Percentiles rank a stretch among this genome's conserved stretches.
Evolutionary conservation across 78 protist species (phyloP).

Genomic region (Neovahlkampfia damariscottae): DNA sequence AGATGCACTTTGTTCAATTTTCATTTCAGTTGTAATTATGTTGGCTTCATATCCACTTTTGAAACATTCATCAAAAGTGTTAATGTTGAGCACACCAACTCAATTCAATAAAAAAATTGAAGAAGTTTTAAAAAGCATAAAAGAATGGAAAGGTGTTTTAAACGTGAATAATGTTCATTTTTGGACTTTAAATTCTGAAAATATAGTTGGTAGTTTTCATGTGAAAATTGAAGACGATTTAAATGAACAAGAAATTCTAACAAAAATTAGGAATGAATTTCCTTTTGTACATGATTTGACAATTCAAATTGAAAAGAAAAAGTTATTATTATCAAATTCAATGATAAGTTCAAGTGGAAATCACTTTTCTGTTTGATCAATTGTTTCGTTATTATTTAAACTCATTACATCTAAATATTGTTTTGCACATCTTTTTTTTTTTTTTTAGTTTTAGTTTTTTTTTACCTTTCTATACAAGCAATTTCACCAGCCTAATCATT

Average conservation of each 20-base stretch:
- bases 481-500: too few relatives aligned
- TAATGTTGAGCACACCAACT: background rate
- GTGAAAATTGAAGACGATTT: background rate
- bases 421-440: too few relatives aligned
- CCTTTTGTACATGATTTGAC: background rate
- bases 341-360: too few relatives aligned
- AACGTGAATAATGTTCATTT: background rate
- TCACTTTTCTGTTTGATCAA: too few relatives aligned
- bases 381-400: too few relatives aligned
- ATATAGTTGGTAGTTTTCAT: background rate
- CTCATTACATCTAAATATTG: too few relatives aligned
- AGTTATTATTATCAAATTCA: too few relatives aligned
- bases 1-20: conserved; percentile 83
- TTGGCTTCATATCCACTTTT: conserved; percentile 68
- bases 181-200: background rate
- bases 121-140: background rate
- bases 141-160: background rate
- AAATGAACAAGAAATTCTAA: background rate
- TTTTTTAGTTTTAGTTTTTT: too few relatives aligned
- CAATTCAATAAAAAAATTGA: background rate
- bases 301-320: background rate
- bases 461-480: too few relatives aligned
- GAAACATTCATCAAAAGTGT: background rate
- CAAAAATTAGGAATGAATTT: background rate
- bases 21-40: conserved; percentile 64